Conservation (phyloP, 2,329 filamentous ascomycete genomes). For the Pestalotiopsis sp. region DNA sequence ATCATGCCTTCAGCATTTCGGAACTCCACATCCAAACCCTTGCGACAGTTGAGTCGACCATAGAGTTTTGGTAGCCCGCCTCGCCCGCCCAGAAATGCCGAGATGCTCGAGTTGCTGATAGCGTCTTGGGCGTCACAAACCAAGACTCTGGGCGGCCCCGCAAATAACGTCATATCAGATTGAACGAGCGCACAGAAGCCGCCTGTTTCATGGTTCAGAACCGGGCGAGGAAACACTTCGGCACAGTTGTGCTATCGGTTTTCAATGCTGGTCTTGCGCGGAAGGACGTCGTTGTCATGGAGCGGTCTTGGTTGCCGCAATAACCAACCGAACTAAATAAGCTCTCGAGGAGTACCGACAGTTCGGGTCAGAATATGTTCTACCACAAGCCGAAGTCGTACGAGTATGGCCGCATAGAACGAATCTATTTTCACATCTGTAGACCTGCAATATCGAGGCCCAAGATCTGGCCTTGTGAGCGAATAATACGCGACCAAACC, state of each 20-base stretch:
- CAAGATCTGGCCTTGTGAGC: not conserved
- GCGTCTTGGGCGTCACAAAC: slow-evolving; percentile 2
- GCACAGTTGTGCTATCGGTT: not conserved
- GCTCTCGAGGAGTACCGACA: not conserved
- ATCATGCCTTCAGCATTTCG: not conserved
- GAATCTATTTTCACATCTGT: not conserved
- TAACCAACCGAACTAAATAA: not conserved
- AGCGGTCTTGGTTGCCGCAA: not conserved
- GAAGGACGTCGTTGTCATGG: not conserved
- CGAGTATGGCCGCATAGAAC: not conserved
- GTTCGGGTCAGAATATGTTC: not conserved
- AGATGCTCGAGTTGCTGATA: not conserved
- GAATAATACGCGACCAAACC: not conserved
- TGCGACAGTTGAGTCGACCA: not conserved
- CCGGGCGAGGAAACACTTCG: not conserved
- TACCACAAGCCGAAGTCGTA: not conserved
- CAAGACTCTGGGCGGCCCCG: slow-evolving; percentile 11
- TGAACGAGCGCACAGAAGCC: not conserved
- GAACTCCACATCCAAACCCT: not conserved
- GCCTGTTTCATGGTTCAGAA: not conserved
- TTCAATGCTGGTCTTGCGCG: no score
- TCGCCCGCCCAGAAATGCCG: not conserved
- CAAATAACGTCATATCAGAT: slow-evolving; percentile 8
- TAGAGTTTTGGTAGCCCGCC: not conserved
- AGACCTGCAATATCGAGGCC: not conserved